Evolutionary conservation across 2,329 filamentous ascomycete species (phyloP).

Genomic region (Epichloe baconii): DNA sequence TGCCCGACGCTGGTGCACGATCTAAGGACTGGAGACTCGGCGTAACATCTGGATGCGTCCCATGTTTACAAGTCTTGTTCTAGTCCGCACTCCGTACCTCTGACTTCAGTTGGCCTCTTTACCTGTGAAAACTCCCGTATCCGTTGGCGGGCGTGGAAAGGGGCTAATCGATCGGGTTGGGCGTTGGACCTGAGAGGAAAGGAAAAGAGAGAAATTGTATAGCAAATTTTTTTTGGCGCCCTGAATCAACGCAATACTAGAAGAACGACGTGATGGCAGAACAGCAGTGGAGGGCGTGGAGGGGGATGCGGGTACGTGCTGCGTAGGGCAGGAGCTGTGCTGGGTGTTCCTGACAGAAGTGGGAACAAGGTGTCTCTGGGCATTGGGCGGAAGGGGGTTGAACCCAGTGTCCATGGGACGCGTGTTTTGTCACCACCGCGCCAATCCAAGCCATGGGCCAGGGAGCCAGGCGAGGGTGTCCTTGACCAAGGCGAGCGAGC

Average conservation of each 20-base stretch:
- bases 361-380: not conserved
- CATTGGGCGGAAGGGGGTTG: not conserved
- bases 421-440: not conserved
- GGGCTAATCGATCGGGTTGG: too few relatives aligned
- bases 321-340: not conserved
- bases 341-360: not conserved
- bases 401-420: not conserved
- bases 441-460: not conserved
- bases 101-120: too few relatives aligned
- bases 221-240: too few relatives aligned
- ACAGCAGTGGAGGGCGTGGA: not conserved
- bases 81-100: too few relatives aligned
- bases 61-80: too few relatives aligned
- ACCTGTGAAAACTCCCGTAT: too few relatives aligned
- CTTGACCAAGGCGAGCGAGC: slow-evolving; percentile 1
- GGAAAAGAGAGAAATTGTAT: too few relatives aligned
- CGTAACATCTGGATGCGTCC: too few relatives aligned
- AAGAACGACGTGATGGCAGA: too few relatives aligned
- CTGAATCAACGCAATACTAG: too few relatives aligned
- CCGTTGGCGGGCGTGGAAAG: too few relatives aligned
- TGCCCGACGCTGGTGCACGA: not conserved
- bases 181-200: too few relatives aligned
- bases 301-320: not conserved
- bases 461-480: not conserved
- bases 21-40: not conserved